Evolutionary conservation across 352 stramenopile genomes (phyloP).

Genomic region (Phytophthora hibernalis): DNA sequence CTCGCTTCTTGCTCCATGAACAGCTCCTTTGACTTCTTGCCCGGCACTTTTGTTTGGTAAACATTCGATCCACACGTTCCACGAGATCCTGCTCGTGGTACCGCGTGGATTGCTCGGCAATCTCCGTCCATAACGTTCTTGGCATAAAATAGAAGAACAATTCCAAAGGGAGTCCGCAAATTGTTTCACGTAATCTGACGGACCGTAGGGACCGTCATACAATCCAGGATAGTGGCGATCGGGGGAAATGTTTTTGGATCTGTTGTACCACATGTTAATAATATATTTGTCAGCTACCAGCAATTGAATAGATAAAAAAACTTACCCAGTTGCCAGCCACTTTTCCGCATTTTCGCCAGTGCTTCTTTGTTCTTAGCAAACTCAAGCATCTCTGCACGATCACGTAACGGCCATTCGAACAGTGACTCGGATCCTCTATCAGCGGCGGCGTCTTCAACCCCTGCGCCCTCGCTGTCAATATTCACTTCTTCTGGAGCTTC

Average conservation of each 20-base stretch:
- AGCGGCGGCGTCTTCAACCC: too few species aligned
- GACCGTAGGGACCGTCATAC: neutral
- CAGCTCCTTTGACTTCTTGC: slow-evolving; percentile 2
- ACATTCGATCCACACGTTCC: slow-evolving; percentile 1
- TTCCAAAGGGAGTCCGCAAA: neutral
- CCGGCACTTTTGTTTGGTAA: neutral
- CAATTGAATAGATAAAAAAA: neutral
- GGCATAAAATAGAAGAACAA: neutral
- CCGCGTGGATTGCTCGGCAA: neutral
- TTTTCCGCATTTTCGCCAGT: neutral
- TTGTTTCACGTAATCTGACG: neutral
- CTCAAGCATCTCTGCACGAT: neutral
- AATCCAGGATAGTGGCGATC: neutral
- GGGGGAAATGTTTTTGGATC: neutral
- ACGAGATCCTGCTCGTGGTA: neutral
- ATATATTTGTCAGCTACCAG: neutral
- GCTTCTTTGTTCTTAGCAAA: neutral
- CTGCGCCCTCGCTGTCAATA: too few species aligned
- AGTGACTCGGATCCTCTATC: too few species aligned
- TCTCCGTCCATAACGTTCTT: neutral
- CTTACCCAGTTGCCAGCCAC: neutral
- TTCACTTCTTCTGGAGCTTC: too few species aligned
- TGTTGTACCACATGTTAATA: neutral
- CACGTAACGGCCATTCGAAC: too few species aligned
- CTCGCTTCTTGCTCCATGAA: neutral